phyloP scores from a whole-genome alignment of 371 early-diverging fungal genomes.

The Mortierella sp. region DNA sequence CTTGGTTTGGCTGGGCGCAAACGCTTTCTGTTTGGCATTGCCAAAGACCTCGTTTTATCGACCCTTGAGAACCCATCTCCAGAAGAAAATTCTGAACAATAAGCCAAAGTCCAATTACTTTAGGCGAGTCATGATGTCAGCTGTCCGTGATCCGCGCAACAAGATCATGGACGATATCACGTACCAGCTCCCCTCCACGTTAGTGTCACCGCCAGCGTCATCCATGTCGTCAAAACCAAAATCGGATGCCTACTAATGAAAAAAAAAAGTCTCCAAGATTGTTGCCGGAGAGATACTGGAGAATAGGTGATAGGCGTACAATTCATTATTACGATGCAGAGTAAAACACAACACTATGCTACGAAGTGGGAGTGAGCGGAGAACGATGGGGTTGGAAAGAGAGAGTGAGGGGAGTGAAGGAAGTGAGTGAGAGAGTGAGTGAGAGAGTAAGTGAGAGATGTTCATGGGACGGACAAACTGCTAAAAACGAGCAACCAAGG shows the following conservation, averaged over 20 bases:
- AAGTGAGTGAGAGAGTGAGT: not conserved
- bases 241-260: no score
- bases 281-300: no score
- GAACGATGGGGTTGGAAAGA: not conserved
- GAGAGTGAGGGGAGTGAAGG: constrained; percentile 3
- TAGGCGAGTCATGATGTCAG: constrained; percentile 23
- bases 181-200: no score
- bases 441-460: no score
- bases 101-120: constrained; percentile 7
- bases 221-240: no score
- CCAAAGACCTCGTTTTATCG: constrained; percentile 14
- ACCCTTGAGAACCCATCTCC: constrained; percentile 7
- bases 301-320: no score
- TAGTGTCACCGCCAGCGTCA: no score
- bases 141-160: constrained; percentile 32
- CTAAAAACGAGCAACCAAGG: not conserved
- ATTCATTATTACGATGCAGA: no score
- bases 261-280: no score
- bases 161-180: constrained; percentile 26
- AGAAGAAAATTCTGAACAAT: constrained; percentile 17
- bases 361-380: no score
- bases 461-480: no score
- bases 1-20: constrained; percentile 50
- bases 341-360: no score
- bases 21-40: constrained; percentile 27